A percentile compares a stretch with the other conserved stretches of the same genome.
Conservation (phyloP, 169 alveolate species). For the Plasmodium falciparum region DNA sequence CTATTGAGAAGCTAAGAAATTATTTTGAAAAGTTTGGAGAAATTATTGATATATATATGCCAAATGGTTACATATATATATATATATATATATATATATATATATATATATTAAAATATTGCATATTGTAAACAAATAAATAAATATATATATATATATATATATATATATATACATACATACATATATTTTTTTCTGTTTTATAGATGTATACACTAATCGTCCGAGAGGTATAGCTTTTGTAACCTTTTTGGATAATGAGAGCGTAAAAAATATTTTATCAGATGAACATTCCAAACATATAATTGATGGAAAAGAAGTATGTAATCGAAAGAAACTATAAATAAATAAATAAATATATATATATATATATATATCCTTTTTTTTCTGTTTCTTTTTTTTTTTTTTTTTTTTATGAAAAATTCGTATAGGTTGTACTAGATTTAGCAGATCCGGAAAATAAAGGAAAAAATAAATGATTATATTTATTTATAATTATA, state of each 20-base stretch:
- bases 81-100: background rate
- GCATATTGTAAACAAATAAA: background rate
- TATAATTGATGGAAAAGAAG: constrained; percentile 71
- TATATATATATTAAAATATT: background rate
- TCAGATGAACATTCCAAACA: constrained; percentile 40
- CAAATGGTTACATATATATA: constrained; percentile 22
- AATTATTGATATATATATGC: constrained; percentile 70
- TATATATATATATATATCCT: background rate
- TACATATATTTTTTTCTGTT: background rate
- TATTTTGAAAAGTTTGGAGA: constrained; percentile 55
- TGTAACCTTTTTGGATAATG: constrained; percentile 57
- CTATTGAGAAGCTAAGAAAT: constrained; percentile 48
- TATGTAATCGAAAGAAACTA: background rate
- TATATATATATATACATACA: background rate
- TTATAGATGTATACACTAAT: constrained; percentile 51
- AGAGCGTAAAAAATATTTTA: constrained; percentile 53
- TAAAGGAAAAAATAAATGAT: constrained; percentile 38
- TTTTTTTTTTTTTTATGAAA: background rate
- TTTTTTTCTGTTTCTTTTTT: background rate
- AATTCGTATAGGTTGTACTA: constrained; percentile 37
- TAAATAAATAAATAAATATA: background rate
- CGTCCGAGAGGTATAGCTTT: constrained; percentile 64
- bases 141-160: background rate
- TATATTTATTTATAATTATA: constrained; percentile 7
- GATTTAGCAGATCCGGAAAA: constrained; percentile 72